Conservation (phyloP, 441 rosid genomes). For the Erodium texanum region DNA sequence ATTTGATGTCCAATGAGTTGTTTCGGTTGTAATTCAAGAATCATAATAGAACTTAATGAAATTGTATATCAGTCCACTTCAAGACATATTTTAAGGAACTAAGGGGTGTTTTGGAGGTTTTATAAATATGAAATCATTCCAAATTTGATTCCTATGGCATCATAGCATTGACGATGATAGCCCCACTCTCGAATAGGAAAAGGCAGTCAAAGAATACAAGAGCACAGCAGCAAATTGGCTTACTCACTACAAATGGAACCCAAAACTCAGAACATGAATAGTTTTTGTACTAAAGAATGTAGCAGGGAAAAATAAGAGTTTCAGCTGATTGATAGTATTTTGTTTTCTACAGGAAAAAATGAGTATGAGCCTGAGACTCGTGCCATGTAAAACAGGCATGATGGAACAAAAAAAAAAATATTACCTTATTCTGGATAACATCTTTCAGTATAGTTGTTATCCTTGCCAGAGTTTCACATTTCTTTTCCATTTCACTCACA, state of each 20-base stretch:
- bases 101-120: background rate
- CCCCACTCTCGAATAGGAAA: background rate
- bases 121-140: background rate
- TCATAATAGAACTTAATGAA: background rate
- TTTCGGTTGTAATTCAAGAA: background rate
- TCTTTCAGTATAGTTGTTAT: conserved; percentile 84
- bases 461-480: conserved; percentile 76
- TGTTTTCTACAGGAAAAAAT: background rate
- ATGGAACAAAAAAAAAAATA: conserved; percentile 8
- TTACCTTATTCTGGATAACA: conserved; percentile 94
- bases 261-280: background rate
- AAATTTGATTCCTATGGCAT: background rate
- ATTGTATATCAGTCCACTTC: background rate
- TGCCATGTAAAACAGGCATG: background rate
- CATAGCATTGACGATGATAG: background rate
- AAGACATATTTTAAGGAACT: background rate
- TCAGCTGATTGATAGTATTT: conserved; percentile 4
- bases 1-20: background rate
- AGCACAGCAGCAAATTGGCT: background rate
- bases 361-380: background rate
- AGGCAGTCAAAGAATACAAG: background rate
- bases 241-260: background rate
- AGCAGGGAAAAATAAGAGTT: background rate
- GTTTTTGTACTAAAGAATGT: too few species aligned
- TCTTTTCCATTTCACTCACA: conserved; percentile 87